These are phyloP conservation scores for Leishmania martiniquensis DNA, from an alignment of 208 protist genomes.

Conservation along the genomic window DNA sequence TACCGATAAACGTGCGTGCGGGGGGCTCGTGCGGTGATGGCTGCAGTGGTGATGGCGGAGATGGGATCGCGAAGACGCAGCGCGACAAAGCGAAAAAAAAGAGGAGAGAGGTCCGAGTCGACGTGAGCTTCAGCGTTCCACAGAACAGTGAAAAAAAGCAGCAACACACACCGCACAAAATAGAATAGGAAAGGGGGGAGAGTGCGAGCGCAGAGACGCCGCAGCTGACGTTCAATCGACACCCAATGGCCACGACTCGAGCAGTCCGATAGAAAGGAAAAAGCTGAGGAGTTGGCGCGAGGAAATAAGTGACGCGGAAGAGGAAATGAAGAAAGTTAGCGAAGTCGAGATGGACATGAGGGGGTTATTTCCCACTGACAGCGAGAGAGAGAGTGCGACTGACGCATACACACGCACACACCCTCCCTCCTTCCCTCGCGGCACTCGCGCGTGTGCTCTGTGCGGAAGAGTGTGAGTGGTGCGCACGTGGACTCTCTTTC, in stretches of 20 bases:
- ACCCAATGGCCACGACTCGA: neutral
- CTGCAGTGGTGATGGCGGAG: neutral
- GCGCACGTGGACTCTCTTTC: too few relatives aligned
- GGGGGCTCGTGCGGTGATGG: neutral
- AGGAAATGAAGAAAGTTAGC: neutral
- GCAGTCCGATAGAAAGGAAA: neutral
- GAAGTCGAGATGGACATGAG: neutral
- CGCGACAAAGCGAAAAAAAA: neutral
- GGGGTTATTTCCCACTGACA: neutral
- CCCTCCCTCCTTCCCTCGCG: neutral
- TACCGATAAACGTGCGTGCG: neutral
- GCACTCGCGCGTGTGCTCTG: neutral
- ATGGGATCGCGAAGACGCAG: neutral
- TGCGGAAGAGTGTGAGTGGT: too few relatives aligned
- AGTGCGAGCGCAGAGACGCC: neutral
- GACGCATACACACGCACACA: too few relatives aligned
- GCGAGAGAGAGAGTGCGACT: too few relatives aligned
- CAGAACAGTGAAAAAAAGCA: conserved; percentile 8
- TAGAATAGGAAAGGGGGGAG: neutral
- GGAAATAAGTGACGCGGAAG: neutral
- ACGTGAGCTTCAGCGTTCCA: neutral
- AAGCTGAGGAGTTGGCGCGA: too few relatives aligned
- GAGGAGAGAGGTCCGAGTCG: neutral
- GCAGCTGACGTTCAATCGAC: neutral
- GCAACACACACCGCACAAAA: too few relatives aligned